Percentiles rank a stretch among this genome's conserved stretches.
Conservation (phyloP, 2,329 filamentous ascomycete genomes). For the Salinomyces thailandicus region DNA sequence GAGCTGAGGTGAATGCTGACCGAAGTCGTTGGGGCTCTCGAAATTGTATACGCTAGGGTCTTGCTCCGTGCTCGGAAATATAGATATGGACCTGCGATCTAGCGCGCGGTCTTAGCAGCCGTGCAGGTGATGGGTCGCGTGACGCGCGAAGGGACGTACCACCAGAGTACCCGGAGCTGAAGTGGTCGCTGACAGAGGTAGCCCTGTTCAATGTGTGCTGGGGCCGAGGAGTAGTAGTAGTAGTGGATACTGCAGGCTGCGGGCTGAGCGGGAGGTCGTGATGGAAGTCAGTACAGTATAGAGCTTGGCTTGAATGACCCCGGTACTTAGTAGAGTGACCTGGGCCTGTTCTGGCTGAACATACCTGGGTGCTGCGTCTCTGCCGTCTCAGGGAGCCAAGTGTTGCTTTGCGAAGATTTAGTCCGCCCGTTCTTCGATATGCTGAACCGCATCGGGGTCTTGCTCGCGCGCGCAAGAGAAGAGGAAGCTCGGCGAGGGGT, state of each 20-base stretch:
- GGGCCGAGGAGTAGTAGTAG: slow-evolving; percentile 4
- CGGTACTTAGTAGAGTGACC: neutral
- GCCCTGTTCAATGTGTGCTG: slow-evolving; percentile 8
- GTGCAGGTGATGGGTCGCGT: neutral
- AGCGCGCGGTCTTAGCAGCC: slow-evolving; percentile 3
- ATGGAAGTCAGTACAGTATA: neutral
- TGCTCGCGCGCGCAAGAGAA: neutral
- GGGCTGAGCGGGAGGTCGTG: slow-evolving; percentile 9
- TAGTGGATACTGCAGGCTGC: slow-evolving; percentile 1
- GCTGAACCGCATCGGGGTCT: slow-evolving; percentile 2
- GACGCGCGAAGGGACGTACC: slow-evolving; percentile 5
- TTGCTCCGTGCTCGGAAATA: slow-evolving; percentile 8
- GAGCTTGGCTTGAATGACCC: neutral
- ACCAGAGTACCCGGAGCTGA: slow-evolving; percentile 6
- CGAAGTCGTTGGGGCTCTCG: slow-evolving; percentile 12
- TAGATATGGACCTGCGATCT: slow-evolving; percentile 19
- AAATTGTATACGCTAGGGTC: slow-evolving; percentile 8
- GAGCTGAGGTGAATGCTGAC: slow-evolving; percentile 8
- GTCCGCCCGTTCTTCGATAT: slow-evolving; percentile 5
- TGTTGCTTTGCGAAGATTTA: slow-evolving; percentile 6
- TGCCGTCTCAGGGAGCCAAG: slow-evolving; percentile 6
- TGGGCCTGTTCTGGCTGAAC: neutral
- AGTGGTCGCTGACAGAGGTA: slow-evolving; percentile 9
- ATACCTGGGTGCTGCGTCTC: slow-evolving; percentile 7
- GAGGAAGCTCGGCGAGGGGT: neutral